A percentile compares a stretch with the other conserved stretches of the same genome.
Conservation (phyloP, 805 yeast genomes). For the Kodamaea hsintzibuensis region DNA sequence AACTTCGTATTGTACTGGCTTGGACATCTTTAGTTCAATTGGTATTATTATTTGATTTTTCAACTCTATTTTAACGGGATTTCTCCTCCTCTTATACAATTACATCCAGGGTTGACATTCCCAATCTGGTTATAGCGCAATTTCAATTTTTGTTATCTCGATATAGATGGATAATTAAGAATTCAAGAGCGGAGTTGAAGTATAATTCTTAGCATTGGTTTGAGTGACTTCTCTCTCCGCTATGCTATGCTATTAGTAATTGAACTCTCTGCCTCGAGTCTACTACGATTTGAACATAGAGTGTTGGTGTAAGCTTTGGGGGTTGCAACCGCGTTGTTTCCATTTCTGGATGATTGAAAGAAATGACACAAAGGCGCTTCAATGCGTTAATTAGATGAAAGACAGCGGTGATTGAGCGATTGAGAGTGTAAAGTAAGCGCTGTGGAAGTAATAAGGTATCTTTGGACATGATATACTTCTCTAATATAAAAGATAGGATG, state of each 20-base stretch:
- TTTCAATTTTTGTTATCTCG: neutral
- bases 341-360: neutral
- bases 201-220: too few species aligned
- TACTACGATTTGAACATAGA: neutral
- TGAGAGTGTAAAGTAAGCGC: too few species aligned
- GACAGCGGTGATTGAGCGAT: too few species aligned
- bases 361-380: neutral
- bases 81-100: conserved; percentile 2
- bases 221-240: too few species aligned
- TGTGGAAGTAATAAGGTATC: too few species aligned
- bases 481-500: too few species aligned
- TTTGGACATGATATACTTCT: too few species aligned
- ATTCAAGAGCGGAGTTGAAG: too few species aligned
- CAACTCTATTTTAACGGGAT: neutral
- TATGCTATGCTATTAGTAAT: neutral
- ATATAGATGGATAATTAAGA: too few species aligned
- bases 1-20: conserved; percentile 39
- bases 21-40: conserved; percentile 24
- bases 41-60: neutral
- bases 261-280: neutral
- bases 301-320: neutral
- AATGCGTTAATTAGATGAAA: neutral
- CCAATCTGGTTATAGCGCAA: neutral
- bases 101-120: neutral
- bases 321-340: neutral